Percentiles rank a stretch among this genome's conserved stretches.
phyloP scores from a whole-genome alignment of 768 basidiomycete genomes.

The Lyophyllum shimeji region DNA sequence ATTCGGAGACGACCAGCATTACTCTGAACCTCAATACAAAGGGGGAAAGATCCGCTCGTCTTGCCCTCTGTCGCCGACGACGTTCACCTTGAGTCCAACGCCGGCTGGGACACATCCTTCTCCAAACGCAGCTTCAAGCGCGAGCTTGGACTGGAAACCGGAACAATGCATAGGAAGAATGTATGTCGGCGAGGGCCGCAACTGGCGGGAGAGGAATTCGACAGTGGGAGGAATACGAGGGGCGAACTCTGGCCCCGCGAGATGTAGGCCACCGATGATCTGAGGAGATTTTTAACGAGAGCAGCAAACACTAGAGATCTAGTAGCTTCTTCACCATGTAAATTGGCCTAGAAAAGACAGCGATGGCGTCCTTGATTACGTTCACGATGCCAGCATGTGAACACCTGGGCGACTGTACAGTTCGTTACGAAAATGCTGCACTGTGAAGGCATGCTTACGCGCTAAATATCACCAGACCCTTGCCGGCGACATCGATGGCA shows the following conservation, averaged over 20 bases:
- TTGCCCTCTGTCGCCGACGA: constrained; percentile 45
- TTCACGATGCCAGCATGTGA: constrained; percentile 85
- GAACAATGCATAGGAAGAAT: constrained; percentile 86
- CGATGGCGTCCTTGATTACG: constrained; percentile 70
- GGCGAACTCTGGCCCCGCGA: constrained; percentile 68
- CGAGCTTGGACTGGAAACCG: constrained; percentile 75
- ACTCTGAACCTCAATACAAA: constrained; percentile 22
- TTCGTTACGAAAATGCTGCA: neutral
- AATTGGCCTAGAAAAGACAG: constrained; percentile 62
- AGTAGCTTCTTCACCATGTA: constrained; percentile 58
- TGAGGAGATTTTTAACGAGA: constrained; percentile 23
- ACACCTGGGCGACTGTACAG: constrained; percentile 26
- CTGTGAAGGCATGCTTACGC: constrained; percentile 50
- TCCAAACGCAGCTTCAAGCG: constrained; percentile 66
- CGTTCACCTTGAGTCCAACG: constrained; percentile 63
- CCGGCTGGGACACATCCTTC: constrained; percentile 79
- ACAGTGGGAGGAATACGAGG: constrained; percentile 69
- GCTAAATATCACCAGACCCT: constrained; percentile 82
- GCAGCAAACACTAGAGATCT: neutral
- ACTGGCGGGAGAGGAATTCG: constrained; percentile 59
- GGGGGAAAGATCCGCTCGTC: constrained; percentile 39
- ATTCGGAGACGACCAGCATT: too few relatives aligned
- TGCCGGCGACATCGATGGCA: constrained; percentile 74
- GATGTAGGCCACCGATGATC: constrained; percentile 82
- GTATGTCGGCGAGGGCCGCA: constrained; percentile 65